These are phyloP conservation scores for Boletus speciosus DNA, from an alignment of 768 basidiomycete genomes.

Conservation along the genomic window DNA sequence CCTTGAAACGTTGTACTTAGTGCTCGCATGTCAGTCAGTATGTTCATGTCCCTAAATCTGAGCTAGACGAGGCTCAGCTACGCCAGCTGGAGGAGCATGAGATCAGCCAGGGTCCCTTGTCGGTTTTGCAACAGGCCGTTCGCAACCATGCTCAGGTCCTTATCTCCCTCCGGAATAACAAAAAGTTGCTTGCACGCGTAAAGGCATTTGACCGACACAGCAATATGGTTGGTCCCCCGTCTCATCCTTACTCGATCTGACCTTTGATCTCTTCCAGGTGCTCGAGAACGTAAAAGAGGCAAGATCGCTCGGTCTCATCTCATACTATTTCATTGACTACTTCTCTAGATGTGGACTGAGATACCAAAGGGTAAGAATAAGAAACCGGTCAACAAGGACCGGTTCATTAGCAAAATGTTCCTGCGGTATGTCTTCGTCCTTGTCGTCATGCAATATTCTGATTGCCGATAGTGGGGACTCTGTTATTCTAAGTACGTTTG, in stretches of 20 bases:
- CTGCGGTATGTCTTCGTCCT: constrained; percentile 54
- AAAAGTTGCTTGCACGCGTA: constrained; percentile 91
- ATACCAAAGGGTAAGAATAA: constrained; percentile 97
- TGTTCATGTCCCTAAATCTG: constrained; percentile 93
- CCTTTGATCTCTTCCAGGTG: constrained; percentile 49
- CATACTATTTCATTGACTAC: constrained; percentile 5
- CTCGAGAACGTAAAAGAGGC: constrained; percentile 98
- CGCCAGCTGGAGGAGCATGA: constrained; percentile 97
- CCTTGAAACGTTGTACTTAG: constrained; percentile 8
- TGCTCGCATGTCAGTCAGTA: constrained; percentile 67
- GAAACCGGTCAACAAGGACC: constrained; percentile 98
- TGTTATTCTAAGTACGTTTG: constrained; percentile 85
- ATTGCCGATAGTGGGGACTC: constrained; percentile 76
- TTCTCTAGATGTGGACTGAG: constrained; percentile 95
- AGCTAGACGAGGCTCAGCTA: constrained; percentile 95
- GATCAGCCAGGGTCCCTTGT: constrained; percentile 96
- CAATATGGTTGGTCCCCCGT: constrained; percentile 75
- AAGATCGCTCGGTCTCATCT: constrained; percentile 22
- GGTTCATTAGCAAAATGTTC: constrained; percentile 99
- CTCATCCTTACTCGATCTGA: constrained; percentile 6
- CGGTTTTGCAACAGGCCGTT: constrained; percentile 95
- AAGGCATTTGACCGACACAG: constrained; percentile 99
- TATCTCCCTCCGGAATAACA: constrained; percentile 96
- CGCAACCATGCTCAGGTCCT: constrained; percentile 97
- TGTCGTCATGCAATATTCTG: constrained; percentile 8